phyloP scores from a whole-genome alignment of 345 rosid species.

The Carallia pectinifolia region DNA sequence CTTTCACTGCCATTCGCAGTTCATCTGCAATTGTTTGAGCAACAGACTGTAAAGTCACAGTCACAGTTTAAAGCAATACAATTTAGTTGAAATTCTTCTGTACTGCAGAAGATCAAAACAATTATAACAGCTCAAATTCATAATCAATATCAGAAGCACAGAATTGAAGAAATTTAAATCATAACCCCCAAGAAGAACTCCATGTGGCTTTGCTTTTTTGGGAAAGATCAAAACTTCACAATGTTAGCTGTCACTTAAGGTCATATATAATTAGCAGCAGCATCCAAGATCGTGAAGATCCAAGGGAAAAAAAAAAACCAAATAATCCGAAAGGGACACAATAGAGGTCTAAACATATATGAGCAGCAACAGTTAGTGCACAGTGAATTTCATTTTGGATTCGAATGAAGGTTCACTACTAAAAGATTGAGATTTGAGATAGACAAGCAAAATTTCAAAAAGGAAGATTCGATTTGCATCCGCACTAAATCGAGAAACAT shows the following conservation, averaged over 20 bases:
- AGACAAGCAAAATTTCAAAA: not conserved
- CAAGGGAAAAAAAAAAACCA: no score
- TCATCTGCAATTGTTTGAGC: constrained; percentile 51
- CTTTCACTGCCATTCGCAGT: constrained; percentile 83
- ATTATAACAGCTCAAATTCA: not conserved
- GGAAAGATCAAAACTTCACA: no score
- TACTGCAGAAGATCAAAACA: not conserved
- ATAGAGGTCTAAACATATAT: not conserved
- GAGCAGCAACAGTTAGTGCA: not conserved
- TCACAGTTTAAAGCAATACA: constrained; percentile 6
- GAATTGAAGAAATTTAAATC: not conserved
- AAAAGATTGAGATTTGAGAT: not conserved
- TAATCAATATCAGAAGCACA: not conserved
- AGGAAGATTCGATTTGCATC: not conserved
- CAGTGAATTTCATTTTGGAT: not conserved
- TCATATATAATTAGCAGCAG: not conserved
- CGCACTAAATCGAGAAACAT: no score
- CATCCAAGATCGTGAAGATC: not conserved
- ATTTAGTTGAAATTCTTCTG: not conserved
- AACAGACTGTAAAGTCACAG: not conserved
- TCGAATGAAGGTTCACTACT: not conserved
- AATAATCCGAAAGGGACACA: not conserved
- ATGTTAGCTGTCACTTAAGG: not conserved
- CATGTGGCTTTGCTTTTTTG: no score
- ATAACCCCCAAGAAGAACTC: not conserved